A percentile compares a stretch with the other conserved stretches of the same genome.
Conservation (phyloP, 495 filamentous ascomycete genomes). For the Tuber magnatum region DNA sequence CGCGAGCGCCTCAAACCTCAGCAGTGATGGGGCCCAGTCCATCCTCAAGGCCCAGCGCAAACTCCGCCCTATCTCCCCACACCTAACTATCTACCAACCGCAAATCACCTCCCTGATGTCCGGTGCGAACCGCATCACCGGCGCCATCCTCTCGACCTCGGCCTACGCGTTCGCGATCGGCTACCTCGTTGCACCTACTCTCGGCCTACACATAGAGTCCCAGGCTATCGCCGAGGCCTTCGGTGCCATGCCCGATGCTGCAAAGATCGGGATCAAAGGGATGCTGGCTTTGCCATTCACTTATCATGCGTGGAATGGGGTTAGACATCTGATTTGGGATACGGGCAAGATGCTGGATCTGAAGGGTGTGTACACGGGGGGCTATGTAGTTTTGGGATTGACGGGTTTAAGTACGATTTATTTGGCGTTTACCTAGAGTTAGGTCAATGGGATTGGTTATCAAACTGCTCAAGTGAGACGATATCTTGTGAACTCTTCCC, state of each 20-base stretch:
- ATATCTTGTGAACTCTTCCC: neutral
- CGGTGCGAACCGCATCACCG: constrained; percentile 72
- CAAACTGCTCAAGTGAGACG: neutral
- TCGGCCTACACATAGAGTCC: constrained; percentile 81
- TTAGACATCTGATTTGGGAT: constrained; percentile 90
- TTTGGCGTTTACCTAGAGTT: constrained; percentile 33
- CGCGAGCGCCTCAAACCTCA: constrained; percentile 37
- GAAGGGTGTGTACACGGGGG: constrained; percentile 62
- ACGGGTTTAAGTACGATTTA: constrained; percentile 55
- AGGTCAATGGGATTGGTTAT: neutral
- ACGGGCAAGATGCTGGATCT: constrained; percentile 61
- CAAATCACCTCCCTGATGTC: constrained; percentile 79
- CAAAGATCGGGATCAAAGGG: constrained; percentile 68
- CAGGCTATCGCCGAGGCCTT: constrained; percentile 70
- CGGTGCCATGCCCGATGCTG: constrained; percentile 59
- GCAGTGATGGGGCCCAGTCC: constrained; percentile 47
- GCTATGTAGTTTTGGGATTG: constrained; percentile 65
- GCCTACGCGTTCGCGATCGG: constrained; percentile 77
- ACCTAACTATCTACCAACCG: constrained; percentile 80
- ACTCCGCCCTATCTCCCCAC: constrained; percentile 75
- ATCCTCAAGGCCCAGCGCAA: constrained; percentile 82
- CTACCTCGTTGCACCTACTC: constrained; percentile 72
- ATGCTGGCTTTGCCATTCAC: constrained; percentile 71
- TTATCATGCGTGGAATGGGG: constrained; percentile 77
- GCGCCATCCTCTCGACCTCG: constrained; percentile 58